A percentile compares a stretch with the other conserved stretches of the same genome.
phyloP scores from a whole-genome alignment of 352 stramenopile genomes.

The Blastocystis sp. region DNA sequence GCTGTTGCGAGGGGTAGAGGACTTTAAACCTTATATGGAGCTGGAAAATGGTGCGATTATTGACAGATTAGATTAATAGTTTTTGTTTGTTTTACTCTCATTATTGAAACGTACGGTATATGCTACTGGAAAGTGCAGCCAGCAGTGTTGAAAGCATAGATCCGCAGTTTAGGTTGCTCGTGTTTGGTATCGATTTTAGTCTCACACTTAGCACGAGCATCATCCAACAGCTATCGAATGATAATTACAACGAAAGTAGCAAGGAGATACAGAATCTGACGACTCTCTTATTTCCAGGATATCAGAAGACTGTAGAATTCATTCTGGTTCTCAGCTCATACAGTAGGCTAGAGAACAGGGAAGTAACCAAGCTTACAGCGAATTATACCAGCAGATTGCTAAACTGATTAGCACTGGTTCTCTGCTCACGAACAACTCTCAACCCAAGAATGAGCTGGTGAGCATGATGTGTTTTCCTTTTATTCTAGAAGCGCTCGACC shows the following conservation, averaged over 20 bases:
- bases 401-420: background rate
- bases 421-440: no score
- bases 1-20: background rate
- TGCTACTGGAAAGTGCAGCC: background rate
- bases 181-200: background rate
- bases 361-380: background rate
- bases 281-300: background rate
- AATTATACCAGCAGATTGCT: background rate
- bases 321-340: background rate
- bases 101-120: background rate
- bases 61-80: constrained; percentile 3
- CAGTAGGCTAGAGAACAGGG: background rate
- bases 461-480: background rate
- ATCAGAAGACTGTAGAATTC: background rate
- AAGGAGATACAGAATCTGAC: background rate
- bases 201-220: background rate
- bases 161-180: background rate
- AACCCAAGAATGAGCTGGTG: background rate
- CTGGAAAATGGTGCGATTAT: constrained; percentile 49
- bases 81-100: constrained; percentile 14
- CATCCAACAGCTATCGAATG: background rate
- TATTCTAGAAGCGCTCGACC: background rate
- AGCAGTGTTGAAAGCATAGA: background rate
- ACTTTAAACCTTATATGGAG: constrained; percentile 53
- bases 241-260: background rate